These are phyloP conservation scores for Geotrichum armillariae DNA, from an alignment of 1,139 yeast genomes.

Conservation along the genomic window DNA sequence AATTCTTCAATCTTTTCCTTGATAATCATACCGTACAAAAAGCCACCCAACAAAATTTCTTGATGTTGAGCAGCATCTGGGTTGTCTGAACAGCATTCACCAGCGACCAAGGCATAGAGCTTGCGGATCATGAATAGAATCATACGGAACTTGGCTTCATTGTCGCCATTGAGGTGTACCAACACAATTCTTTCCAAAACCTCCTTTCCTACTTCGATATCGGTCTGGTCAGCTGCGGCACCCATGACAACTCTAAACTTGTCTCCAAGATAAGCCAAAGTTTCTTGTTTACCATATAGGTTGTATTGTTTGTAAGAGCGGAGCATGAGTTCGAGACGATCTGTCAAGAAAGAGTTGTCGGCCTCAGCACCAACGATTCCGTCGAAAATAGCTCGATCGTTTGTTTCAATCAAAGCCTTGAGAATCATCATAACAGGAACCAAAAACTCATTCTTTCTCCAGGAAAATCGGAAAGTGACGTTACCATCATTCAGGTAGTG, in stretches of 20 bases:
- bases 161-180: conserved; percentile 66
- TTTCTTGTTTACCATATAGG: conserved; percentile 78
- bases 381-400: conserved; percentile 92
- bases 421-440: conserved; percentile 92
- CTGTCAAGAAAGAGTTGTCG: conserved; percentile 89
- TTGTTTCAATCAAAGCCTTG: conserved; percentile 86
- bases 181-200: conserved; percentile 81
- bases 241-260: conserved; percentile 92
- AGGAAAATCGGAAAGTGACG: conserved; percentile 92
- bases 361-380: conserved; percentile 91
- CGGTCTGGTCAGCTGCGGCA: conserved; percentile 84
- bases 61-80: conserved; percentile 99
- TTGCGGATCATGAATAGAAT: conserved; percentile 93
- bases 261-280: conserved; percentile 91
- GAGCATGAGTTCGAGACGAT: conserved; percentile 90
- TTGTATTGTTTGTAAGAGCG: conserved; percentile 83
- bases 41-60: conserved; percentile 93
- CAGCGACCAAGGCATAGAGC: conserved; percentile 90
- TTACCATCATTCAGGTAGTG: conserved; percentile 96
- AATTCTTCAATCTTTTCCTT: conserved; percentile 97
- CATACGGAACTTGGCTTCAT: conserved; percentile 80
- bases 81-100: conserved; percentile 95
- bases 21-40: conserved; percentile 92
- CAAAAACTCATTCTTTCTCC: conserved; percentile 94
- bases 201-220: conserved; percentile 87